Evolutionary conservation across 1,139 yeast genomes (phyloP), one percentile per base, ranked within the genome.

Genomic region (Yamadazyma dushanensis): DNA sequence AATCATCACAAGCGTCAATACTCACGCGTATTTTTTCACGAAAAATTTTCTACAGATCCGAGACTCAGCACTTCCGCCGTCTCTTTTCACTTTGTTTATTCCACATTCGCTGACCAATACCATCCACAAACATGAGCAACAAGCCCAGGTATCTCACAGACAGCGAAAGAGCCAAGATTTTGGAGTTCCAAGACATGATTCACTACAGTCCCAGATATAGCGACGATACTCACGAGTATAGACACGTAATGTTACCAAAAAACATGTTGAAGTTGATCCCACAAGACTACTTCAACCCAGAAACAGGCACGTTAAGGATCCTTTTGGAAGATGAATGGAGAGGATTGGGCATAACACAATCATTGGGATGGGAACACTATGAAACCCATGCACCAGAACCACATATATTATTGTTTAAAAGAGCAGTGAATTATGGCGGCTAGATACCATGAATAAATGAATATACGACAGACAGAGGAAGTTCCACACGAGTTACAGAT

Each of bases 321-420:
- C 69, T 94, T 36, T 64, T 84, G 40, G 99, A 94, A 60, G 97
- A 92, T 49, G 99, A 94, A 62, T 94, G 99, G 99, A 76, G 99
- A 60, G 97, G 97, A 2, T 70, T 94, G 38, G 99, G 99, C 3
- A 89, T 94, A 53, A 94, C 98, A 8, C 99, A 92, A 61, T 86
- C 96, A 31, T 71, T 94, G 43, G 99, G 99, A 1, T 94, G 99
- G 99, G 94, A 78, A 35, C 98, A 94, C 61, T 94, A 92, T 57
- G 99, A 92, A 56, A 90, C 96, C 35, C 99, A 94, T 61, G 81
- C 97, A 0, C 99, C 98, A 23, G 99, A 94, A 60, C 99, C 99
- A 18, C 98, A 94, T 57, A 92, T 94, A 44, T 68, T 94, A 44
- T 71, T 94, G 46, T 94, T 94, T 70, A 92, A 90, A 58, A 70